Evolutionary conservation across 768 basidiomycete species (phyloP).

Genomic region (Boletus pseudo-olivaceus): DNA sequence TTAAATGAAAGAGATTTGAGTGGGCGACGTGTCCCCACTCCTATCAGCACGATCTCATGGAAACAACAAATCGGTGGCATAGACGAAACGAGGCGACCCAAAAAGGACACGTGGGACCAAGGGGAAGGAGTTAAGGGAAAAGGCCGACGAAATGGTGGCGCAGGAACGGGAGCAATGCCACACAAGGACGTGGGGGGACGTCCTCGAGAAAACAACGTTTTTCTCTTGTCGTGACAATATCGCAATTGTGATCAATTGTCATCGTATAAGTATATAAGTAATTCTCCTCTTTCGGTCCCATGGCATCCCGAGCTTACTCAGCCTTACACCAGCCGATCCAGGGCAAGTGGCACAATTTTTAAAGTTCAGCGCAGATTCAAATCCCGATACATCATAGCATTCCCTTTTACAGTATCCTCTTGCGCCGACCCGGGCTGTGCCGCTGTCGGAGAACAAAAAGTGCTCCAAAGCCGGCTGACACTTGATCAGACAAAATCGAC

Average conservation of each 20-base stretch:
- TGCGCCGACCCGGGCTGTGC: constrained; percentile 30
- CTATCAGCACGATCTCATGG: constrained; percentile 21
- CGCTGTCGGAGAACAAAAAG: constrained; percentile 34
- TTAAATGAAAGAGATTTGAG: background rate
- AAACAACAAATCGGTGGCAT: background rate
- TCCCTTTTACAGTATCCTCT: constrained; percentile 12
- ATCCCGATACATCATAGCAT: constrained; percentile 18
- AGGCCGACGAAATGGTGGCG: constrained; percentile 1
- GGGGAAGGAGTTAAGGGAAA: constrained; percentile 16
- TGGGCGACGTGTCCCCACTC: constrained; percentile 21
- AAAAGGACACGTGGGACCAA: constrained; percentile 17
- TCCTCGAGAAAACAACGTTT: constrained; percentile 24
- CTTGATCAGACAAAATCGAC: constrained; percentile 27
- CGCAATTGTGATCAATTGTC: too few species aligned
- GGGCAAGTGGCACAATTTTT: constrained; percentile 4
- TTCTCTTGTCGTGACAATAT: too few species aligned
- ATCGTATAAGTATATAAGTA: too few species aligned
- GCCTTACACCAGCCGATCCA: background rate
- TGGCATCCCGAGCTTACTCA: background rate
- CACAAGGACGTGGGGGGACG: background rate
- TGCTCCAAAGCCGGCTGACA: constrained; percentile 31
- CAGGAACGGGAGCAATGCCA: too few species aligned
- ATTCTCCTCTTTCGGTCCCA: too few species aligned
- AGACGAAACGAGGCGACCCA: constrained; percentile 10
- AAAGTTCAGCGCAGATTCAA: constrained; percentile 29